Evolutionary conservation across 108 stramenopile species (phyloP).

Genomic region (Stephanodiscus triporus): DNA sequence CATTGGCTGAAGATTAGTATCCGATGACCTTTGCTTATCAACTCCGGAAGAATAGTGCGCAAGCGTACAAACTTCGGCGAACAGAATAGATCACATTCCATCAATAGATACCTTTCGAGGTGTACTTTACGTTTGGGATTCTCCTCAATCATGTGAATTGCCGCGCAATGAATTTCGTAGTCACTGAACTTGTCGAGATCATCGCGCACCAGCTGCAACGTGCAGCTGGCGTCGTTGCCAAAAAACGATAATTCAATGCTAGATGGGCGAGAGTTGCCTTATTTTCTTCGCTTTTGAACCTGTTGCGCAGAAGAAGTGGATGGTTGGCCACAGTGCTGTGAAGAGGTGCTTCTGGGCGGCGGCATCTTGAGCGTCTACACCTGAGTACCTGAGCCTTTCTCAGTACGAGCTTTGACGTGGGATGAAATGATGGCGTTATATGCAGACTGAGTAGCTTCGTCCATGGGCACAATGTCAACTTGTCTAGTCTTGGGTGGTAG

Average conservation of each 20-base stretch:
- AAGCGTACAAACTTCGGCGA: slow-evolving; percentile 81
- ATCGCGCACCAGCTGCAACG: slow-evolving; percentile 65
- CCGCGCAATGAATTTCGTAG: slow-evolving; percentile 83
- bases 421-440: slow-evolving; percentile 43
- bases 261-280: slow-evolving; percentile 55
- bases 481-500: slow-evolving; percentile 71
- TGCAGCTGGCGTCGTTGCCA: slow-evolving; percentile 75
- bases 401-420: slow-evolving; percentile 38
- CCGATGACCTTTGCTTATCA: slow-evolving; percentile 65
- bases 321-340: slow-evolving; percentile 95
- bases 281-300: slow-evolving; percentile 61
- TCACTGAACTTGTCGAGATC: slow-evolving; percentile 86
- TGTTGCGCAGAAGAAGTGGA: slow-evolving; percentile 86
- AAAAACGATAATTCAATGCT: slow-evolving; percentile 69
- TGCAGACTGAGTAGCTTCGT: slow-evolving; percentile 22
- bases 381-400: slow-evolving; percentile 18
- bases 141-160: slow-evolving; percentile 71
- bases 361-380: slow-evolving; percentile 30
- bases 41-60: slow-evolving; percentile 54
- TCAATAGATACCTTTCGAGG: slow-evolving; percentile 61
- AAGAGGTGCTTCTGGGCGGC: slow-evolving; percentile 85
- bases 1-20: slow-evolving; percentile 90
- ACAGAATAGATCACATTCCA: slow-evolving; percentile 67
- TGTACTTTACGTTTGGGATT: slow-evolving; percentile 54
- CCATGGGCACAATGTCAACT: slow-evolving; percentile 49